Evolutionary conservation across 1,284 basidiomycete genomes (phyloP).

Genomic region (Crocinoboletus sp.): DNA sequence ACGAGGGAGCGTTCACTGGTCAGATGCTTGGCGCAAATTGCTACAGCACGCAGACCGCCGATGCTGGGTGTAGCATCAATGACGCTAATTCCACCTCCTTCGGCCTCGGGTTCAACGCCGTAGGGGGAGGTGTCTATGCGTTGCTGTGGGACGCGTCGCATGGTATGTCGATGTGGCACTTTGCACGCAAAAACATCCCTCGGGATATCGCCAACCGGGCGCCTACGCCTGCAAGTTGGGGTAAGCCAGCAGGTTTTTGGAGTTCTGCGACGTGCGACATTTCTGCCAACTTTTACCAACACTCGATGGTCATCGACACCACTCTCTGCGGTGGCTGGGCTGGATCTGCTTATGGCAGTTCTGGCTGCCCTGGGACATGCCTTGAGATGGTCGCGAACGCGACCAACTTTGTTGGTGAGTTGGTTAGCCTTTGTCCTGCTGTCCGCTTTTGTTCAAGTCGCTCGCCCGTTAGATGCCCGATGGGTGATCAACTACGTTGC

Average conservation of each 20-base stretch:
- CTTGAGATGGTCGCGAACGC: conserved; percentile 56
- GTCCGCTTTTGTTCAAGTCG: conserved; percentile 3
- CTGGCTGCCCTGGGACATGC: conserved; percentile 72
- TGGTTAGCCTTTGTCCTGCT: conserved; percentile 2
- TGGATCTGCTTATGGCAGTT: conserved; percentile 41
- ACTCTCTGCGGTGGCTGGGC: conserved; percentile 61
- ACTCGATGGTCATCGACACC: conserved; percentile 65
- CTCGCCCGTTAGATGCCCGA: conserved; percentile 42
- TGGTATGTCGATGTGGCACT: conserved; percentile 78
- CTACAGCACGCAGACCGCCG: conserved; percentile 36
- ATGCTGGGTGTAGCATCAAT: conserved; percentile 47
- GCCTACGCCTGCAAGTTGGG: conserved; percentile 65
- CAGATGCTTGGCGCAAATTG: conserved; percentile 36
- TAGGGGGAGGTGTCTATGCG: conserved; percentile 71
- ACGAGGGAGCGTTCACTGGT: conserved; percentile 27
- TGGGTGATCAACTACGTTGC: conserved; percentile 38
- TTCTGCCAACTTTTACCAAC: conserved; percentile 59
- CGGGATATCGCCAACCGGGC: conserved; percentile 51
- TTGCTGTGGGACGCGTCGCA: conserved; percentile 55
- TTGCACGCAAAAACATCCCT: conserved; percentile 62
- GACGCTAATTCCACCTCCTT: conserved; percentile 44
- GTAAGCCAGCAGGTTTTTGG: conserved; percentile 62
- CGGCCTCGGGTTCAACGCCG: conserved; percentile 63
- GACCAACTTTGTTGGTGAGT: conserved; percentile 53
- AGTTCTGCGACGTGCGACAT: conserved; percentile 60